Evolutionary conservation across 345 rosid genomes (phyloP).

Genomic region (Pugionium dolabratum): DNA sequence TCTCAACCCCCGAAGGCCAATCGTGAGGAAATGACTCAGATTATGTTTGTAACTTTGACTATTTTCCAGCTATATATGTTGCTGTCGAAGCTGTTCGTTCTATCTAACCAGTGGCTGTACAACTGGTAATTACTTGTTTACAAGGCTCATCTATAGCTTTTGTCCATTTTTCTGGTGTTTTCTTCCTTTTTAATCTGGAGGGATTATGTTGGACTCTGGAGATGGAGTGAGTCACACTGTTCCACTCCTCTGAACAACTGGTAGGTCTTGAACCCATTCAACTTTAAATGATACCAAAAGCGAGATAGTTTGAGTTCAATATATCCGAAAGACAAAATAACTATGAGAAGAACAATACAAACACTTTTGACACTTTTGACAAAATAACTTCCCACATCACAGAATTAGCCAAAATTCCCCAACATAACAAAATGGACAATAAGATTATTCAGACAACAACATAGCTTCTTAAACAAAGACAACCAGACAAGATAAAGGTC

Average conservation of each 20-base stretch:
- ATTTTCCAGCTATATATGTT: conserved; percentile 47
- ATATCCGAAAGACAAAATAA: conserved; percentile 29
- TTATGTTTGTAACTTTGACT: conserved; percentile 51
- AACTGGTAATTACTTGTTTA: conserved; percentile 42
- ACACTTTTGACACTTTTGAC: conserved; percentile 16
- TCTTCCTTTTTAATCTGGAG: conserved; percentile 21
- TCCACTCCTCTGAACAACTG: conserved; percentile 38
- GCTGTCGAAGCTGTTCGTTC: conserved; percentile 56
- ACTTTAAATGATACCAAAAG: background rate
- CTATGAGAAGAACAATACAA: conserved; percentile 35
- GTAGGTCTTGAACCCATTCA: background rate
- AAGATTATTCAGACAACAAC: conserved; percentile 28
- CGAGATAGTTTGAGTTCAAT: conserved; percentile 1
- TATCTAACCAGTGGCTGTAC: conserved; percentile 62
- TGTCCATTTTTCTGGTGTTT: background rate
- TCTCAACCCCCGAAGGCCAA: conserved; percentile 52
- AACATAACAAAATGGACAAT: conserved; percentile 28
- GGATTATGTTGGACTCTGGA: conserved; percentile 61
- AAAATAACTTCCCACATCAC: conserved; percentile 17
- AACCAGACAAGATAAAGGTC: conserved; percentile 24
- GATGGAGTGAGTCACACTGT: conserved; percentile 60
- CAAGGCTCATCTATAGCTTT: background rate
- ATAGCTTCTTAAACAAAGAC: conserved; percentile 31
- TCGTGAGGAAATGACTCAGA: conserved; percentile 62
- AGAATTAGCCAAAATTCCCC: conserved; percentile 33